phyloP scores from a whole-genome alignment of 441 rosid species.

The Lepidium campestre region DNA sequence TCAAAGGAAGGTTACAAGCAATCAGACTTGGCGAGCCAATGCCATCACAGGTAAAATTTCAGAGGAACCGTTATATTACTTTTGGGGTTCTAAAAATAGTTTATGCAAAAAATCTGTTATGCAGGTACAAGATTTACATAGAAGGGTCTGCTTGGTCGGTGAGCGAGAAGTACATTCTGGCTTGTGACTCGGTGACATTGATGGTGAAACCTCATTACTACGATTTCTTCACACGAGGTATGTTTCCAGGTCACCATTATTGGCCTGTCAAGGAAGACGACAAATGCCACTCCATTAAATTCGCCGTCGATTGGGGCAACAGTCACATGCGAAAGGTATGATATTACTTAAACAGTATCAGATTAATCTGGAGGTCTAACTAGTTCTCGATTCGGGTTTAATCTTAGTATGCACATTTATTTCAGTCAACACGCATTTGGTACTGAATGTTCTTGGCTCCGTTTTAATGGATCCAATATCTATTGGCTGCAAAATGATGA shows the following conservation, averaged over 20 bases:
- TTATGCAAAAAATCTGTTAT: not conserved
- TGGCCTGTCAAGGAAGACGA: slow-evolving; percentile 32
- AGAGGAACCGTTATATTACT: not conserved
- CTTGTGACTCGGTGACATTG: slow-evolving; percentile 34
- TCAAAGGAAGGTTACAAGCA: slow-evolving; percentile 54
- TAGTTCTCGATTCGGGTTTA: not conserved
- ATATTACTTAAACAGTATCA: not conserved
- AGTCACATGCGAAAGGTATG: slow-evolving; percentile 19
- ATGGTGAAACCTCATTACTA: slow-evolving; percentile 40
- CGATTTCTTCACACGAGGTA: slow-evolving; percentile 31
- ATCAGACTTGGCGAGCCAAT: slow-evolving; percentile 69
- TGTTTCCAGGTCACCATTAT: slow-evolving; percentile 28
- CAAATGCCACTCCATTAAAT: slow-evolving; percentile 30
- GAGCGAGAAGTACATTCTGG: slow-evolving; percentile 84
- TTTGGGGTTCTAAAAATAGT: not conserved
- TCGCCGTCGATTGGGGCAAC: slow-evolving; percentile 33
- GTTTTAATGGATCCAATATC: not conserved
- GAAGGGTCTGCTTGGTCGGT: slow-evolving; percentile 97
- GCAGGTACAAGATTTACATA: slow-evolving; percentile 77
- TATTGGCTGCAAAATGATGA: not conserved
- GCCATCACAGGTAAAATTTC: slow-evolving; percentile 52
- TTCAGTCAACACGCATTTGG: not conserved
- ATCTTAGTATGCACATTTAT: not conserved
- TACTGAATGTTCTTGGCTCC: not conserved
- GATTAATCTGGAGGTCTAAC: not conserved